These are phyloP conservation scores for Triticum urartu DNA, from an alignment of 176 grass and related monocot species.

Conservation along the genomic window DNA sequence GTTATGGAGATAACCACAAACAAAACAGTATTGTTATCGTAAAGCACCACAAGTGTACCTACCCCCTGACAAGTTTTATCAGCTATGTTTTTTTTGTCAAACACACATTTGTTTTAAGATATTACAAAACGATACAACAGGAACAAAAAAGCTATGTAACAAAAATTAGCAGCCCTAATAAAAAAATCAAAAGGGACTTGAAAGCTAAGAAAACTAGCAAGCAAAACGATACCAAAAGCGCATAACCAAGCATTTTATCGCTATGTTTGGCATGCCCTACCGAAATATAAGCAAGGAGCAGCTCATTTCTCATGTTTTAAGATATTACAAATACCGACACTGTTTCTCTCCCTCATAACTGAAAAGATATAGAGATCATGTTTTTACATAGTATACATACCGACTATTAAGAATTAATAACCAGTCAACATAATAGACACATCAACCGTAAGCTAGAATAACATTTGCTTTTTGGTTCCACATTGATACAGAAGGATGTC, in stretches of 20 bases:
- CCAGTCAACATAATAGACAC: background rate
- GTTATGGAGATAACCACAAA: background rate
- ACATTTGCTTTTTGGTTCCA: background rate
- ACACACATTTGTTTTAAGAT: background rate
- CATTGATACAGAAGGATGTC: background rate
- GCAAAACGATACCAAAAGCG: background rate
- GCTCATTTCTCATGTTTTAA: slow-evolving; percentile 5
- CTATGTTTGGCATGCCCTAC: background rate
- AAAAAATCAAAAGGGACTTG: background rate
- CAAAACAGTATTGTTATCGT: background rate
- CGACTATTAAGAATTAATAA: background rate
- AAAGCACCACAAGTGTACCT: slow-evolving; percentile 2
- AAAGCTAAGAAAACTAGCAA: background rate
- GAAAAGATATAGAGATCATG: background rate
- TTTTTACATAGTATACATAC: background rate
- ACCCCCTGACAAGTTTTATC: slow-evolving; percentile 3
- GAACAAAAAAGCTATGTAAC: background rate
- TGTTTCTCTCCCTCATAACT: background rate
- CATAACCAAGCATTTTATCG: background rate
- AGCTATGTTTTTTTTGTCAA: background rate
- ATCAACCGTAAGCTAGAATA: slow-evolving; percentile 1
- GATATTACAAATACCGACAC: background rate
- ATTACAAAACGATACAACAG: background rate
- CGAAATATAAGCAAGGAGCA: slow-evolving; percentile 4
- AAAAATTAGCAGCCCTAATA: background rate